A percentile compares a stretch with the other conserved stretches of the same genome.
phyloP scores from a whole-genome alignment of 1,139 yeast genomes.

The Blastobotrys serpentis region DNA sequence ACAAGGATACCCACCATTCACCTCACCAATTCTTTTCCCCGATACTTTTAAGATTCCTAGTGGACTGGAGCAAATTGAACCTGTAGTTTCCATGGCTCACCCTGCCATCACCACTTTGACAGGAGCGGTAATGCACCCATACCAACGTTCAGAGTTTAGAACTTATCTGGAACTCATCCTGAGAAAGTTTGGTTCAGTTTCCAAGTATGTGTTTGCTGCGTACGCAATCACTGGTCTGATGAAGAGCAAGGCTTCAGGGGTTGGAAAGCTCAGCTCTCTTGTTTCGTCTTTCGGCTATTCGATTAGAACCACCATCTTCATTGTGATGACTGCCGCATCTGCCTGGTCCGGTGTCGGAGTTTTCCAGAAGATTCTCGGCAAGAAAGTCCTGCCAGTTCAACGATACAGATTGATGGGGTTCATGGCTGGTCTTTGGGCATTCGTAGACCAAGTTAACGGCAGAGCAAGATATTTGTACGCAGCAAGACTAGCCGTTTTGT shows the following conservation, averaged over 20 bases:
- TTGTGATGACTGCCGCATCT: conserved; percentile 40
- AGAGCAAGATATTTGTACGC: conserved; percentile 40
- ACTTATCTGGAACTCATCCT: conserved; percentile 32
- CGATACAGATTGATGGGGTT: conserved; percentile 43
- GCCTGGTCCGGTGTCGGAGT: conserved; percentile 45
- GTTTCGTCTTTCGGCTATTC: conserved; percentile 30
- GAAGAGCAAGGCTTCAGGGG: conserved; percentile 15
- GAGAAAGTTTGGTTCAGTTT: conserved; percentile 31
- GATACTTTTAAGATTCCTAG: conserved; percentile 28
- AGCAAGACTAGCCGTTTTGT: conserved; percentile 38
- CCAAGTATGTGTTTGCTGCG: conserved; percentile 35
- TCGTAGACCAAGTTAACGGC: conserved; percentile 39
- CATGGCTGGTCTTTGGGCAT: conserved; percentile 44
- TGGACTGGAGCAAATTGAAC: conserved; percentile 31
- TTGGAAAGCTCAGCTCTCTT: conserved; percentile 15
- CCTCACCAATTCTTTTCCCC: conserved; percentile 39
- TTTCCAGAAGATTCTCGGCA: conserved; percentile 36
- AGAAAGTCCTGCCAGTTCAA: conserved; percentile 33
- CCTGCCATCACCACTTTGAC: conserved; percentile 40
- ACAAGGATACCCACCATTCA: conserved; percentile 38
- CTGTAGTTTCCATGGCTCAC: conserved; percentile 39
- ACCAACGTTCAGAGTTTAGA: conserved; percentile 33
- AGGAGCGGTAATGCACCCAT: conserved; percentile 42
- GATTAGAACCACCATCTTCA: conserved; percentile 36
- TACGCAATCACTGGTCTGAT: conserved; percentile 31